Base-by-base conservation (phyloP, 139 green algal species). In the Marvania coccoides region DNA sequence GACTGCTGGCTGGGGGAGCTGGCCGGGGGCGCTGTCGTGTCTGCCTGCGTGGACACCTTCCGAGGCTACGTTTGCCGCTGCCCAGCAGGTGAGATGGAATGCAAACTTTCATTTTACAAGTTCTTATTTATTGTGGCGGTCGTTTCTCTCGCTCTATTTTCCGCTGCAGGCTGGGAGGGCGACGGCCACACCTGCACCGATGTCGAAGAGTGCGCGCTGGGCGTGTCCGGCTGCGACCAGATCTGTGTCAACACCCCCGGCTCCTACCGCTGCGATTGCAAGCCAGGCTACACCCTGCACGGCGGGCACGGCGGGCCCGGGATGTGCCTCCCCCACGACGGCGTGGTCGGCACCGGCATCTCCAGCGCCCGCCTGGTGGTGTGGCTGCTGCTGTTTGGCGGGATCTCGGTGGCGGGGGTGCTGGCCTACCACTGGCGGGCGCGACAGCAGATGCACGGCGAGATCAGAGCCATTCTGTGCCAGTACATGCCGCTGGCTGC, bases 31-130 rank as follows among this genome's bases (percentile, higher is more conserved):
- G 47, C 45, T 38, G 56, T 58, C 28, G 35, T 64, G 10, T 72
- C 30, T 37, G 81, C 82, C 14, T 90, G 84, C 69, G 55, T 76
- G 35, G 86, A 92, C 75, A 91, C 85, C 1, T 91, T 91, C 69
- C 54, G 85, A 5, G 85, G 82, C 26, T 80, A 72, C n/a, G 47
- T 80, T 12, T 92, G 86, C 65, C 37, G 74, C 23, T 88, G 81
- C 47, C 81, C 77, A 34, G 31, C 34, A 31, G 76, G 63, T 56
- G n/a, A 19, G 15, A 12, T n/a, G n/a, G 14, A 13, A 13, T 10
- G 38, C 46, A 2, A n/a, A 7, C 46, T 26, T n/a, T 13, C 7
- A 4, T 30, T 2, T 26, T 3, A 6, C 23, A 6, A 5, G n/a
- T 26, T 6, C 47, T 10, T 6, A 13, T 26, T 10, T 26, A 57